Conservation (phyloP, 345 rosid genomes). For the Orychophragmus violaceus region DNA sequence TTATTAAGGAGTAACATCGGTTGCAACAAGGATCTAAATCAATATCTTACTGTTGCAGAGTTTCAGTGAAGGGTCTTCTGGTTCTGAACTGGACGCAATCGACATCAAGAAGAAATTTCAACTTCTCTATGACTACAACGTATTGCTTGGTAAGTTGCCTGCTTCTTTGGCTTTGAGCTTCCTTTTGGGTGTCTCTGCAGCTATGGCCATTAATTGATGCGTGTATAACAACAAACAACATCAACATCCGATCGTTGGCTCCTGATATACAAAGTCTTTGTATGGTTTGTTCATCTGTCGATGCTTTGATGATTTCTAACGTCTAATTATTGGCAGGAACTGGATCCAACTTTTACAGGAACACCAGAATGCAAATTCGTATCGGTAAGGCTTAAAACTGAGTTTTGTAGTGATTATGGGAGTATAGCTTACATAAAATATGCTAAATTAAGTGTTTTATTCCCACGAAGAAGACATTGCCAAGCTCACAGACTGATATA, state of each 20-base stretch:
- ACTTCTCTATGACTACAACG: slow-evolving; percentile 63
- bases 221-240: too few relatives aligned
- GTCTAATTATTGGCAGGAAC: slow-evolving; percentile 50
- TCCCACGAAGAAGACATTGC: slow-evolving; percentile 62
- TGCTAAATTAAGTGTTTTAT: background rate
- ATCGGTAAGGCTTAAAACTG: slow-evolving; percentile 34
- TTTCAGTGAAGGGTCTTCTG: slow-evolving; percentile 34
- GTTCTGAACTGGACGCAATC: slow-evolving; percentile 47
- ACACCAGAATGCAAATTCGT: slow-evolving; percentile 75
- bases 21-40: background rate
- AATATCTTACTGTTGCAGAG: slow-evolving; percentile 44
- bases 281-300: too few relatives aligned
- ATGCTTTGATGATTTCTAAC: slow-evolving; percentile 9
- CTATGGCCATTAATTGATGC: too few relatives aligned
- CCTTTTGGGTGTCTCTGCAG: too few relatives aligned
- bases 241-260: too few relatives aligned
- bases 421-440: background rate
- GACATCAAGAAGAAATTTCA: slow-evolving; percentile 59
- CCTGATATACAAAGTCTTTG: too few relatives aligned
- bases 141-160: too few relatives aligned
- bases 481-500: slow-evolving; percentile 77
- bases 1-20: background rate
- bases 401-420: background rate
- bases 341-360: slow-evolving; percentile 95
- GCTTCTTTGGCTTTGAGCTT: too few relatives aligned